A percentile compares a stretch with the other conserved stretches of the same genome.
Conservation (phyloP, 1,284 basidiomycete genomes). For the Ceratobasidium theobromae region DNA sequence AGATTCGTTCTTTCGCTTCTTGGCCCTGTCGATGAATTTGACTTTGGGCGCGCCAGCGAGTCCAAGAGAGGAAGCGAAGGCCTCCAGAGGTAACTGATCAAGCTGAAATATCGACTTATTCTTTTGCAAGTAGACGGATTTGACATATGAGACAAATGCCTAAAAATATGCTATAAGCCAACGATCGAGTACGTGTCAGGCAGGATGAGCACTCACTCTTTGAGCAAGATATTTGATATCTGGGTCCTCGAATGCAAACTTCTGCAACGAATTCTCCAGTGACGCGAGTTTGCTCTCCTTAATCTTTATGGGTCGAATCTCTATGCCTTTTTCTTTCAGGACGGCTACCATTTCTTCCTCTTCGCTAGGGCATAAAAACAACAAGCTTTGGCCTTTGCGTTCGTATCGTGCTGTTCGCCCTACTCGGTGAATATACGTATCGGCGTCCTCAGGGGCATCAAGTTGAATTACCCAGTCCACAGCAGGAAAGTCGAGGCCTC, state of each 20-base stretch:
- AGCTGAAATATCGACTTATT: constrained; percentile 93
- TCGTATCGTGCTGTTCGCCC: constrained; percentile 95
- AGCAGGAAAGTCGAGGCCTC: constrained; percentile 94
- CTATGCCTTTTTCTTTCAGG: constrained; percentile 73
- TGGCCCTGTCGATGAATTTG: constrained; percentile 83
- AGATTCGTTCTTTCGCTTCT: constrained; percentile 73
- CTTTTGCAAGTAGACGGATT: constrained; percentile 90
- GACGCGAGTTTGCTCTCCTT: constrained; percentile 85
- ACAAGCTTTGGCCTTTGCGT: constrained; percentile 81
- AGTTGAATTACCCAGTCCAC: constrained; percentile 98
- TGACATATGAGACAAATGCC: constrained; percentile 96
- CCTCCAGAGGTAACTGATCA: constrained; percentile 76
- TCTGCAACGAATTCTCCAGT: constrained; percentile 88
- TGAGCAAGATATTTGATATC: constrained; percentile 98
- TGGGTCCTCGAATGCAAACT: constrained; percentile 90
- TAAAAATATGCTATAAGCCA: constrained; percentile 43
- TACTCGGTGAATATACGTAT: constrained; percentile 97
- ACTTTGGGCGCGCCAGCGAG: constrained; percentile 95
- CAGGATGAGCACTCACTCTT: constrained; percentile 57
- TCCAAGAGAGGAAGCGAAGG: constrained; percentile 87
- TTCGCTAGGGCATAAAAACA: constrained; percentile 87
- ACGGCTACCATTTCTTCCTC: constrained; percentile 83
- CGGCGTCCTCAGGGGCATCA: constrained; percentile 98
- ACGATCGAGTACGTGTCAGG: background rate
- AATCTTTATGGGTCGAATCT: constrained; percentile 85